Conservation (phyloP, 2,329 filamentous ascomycete species). For the Trichoderma citrinoviride region DNA sequence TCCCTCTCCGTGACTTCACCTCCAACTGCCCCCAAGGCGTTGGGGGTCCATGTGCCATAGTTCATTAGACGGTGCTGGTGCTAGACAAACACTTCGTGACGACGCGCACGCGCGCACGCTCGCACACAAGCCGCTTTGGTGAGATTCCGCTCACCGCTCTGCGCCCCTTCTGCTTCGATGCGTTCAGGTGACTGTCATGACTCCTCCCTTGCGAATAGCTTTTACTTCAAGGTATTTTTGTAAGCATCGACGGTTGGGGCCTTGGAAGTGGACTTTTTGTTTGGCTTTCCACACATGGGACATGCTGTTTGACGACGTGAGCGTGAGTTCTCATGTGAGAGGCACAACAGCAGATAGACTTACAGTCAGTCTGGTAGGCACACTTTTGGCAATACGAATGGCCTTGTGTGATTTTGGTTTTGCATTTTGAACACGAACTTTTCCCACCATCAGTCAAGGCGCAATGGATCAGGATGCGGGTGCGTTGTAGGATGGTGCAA, state of each 20-base stretch:
- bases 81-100: background rate
- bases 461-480: too few relatives aligned
- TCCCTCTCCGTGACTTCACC: background rate
- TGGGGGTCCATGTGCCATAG: background rate
- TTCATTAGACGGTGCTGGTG: background rate
- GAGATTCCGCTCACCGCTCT: constrained; percentile 5
- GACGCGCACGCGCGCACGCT: background rate
- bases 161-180: background rate
- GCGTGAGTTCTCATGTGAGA: background rate
- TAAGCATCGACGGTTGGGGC: constrained; percentile 57
- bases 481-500: background rate
- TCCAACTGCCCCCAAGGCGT: background rate
- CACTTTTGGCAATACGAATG: constrained; percentile 60
- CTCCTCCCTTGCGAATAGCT: background rate
- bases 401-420: constrained; percentile 61
- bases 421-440: constrained; percentile 60
- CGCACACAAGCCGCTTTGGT: background rate
- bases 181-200: background rate
- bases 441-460: background rate
- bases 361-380: constrained; percentile 61
- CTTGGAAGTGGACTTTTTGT: constrained; percentile 47
- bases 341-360: constrained; percentile 25
- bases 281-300: constrained; percentile 61
- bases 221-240: constrained; percentile 60
- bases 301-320: constrained; percentile 47